phyloP scores from a whole-genome alignment of 192 early-diverging fungal species.

The Coemansia sp. region DNA sequence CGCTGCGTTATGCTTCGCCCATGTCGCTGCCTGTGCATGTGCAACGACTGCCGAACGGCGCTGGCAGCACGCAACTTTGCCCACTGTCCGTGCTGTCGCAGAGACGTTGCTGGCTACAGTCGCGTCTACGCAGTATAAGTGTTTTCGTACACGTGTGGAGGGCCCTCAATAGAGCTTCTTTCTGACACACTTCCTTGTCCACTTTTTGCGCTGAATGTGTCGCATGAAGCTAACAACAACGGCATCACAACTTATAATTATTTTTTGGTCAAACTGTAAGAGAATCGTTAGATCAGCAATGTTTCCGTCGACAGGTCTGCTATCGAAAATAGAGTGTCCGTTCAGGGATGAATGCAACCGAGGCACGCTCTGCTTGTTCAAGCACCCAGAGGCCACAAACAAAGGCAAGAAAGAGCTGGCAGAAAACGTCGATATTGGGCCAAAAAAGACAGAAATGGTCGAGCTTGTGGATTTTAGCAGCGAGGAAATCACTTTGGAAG shows the following conservation, averaged over 20 bases:
- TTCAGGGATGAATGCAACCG: conserved; percentile 25
- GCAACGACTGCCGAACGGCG: conserved; percentile 48
- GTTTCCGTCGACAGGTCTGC: conserved; percentile 42
- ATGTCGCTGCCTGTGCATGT: conserved; percentile 50
- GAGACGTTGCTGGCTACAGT: conserved; percentile 42
- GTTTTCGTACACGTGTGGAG: background rate
- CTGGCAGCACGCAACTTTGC: conserved; percentile 47
- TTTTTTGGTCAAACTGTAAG: background rate
- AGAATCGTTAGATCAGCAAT: too few species aligned
- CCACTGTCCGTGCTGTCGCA: conserved; percentile 53
- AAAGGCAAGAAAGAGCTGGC: background rate
- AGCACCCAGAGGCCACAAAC: background rate
- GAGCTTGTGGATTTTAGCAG: background rate
- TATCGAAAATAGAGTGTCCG: conserved; percentile 39
- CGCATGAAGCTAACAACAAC: background rate
- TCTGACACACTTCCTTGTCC: background rate
- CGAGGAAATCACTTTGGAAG: conserved; percentile 1
- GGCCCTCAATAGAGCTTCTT: conserved; percentile 4
- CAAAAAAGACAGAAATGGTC: background rate
- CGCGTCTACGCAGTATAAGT: conserved; percentile 46
- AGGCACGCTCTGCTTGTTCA: conserved; percentile 32
- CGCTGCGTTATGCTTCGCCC: conserved; percentile 53
- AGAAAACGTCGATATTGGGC: background rate
- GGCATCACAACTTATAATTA: background rate
- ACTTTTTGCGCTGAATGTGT: background rate